phyloP scores from a whole-genome alignment of 257 asterid genomes.

The Penstemon davidsonii region DNA sequence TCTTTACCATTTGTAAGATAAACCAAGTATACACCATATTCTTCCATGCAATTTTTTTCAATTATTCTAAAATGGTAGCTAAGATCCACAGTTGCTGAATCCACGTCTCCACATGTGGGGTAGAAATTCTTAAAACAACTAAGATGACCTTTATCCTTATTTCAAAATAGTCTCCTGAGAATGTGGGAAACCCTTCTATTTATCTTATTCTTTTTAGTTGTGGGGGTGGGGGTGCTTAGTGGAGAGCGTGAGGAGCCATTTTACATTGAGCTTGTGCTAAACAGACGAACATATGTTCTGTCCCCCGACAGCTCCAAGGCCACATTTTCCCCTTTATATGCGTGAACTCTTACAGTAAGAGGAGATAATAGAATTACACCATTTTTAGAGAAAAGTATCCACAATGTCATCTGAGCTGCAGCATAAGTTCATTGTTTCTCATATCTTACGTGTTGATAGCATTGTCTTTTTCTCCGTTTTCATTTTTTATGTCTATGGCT shows the following conservation, averaged over 20 bases:
- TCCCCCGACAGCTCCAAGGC: not conserved
- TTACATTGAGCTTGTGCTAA: not conserved
- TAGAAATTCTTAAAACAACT: not conserved
- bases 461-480: not conserved
- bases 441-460: not conserved
- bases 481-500: slow-evolving; percentile 2
- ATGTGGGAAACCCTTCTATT: not conserved
- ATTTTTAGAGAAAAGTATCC: not conserved
- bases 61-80: not conserved
- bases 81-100: not conserved
- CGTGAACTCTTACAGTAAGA: not conserved
- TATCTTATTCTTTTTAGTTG: not conserved
- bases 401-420: not conserved
- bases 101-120: not conserved
- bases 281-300: not conserved
- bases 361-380: not conserved
- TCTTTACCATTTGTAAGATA: too few species aligned
- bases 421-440: not conserved
- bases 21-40: too few species aligned
- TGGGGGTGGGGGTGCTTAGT: too few species aligned
- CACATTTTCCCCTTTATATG: not conserved
- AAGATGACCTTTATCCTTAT: not conserved
- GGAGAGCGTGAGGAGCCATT: too few species aligned
- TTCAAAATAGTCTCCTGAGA: not conserved
- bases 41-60: too few species aligned